phyloP scores from a whole-genome alignment of 2,329 filamentous ascomycete genomes.

The Arachnomyces sp. region DNA sequence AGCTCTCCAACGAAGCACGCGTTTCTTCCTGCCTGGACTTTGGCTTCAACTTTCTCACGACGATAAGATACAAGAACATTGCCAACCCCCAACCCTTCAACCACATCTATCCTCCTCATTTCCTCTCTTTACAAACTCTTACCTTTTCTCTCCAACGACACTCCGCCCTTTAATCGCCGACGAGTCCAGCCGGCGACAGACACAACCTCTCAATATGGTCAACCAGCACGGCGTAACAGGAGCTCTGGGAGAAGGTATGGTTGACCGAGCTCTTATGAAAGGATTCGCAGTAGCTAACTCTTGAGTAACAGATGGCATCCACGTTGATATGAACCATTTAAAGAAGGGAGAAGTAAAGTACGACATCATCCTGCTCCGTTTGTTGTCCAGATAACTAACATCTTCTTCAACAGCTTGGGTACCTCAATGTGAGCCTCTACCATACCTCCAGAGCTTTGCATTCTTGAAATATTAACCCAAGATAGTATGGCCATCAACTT shows the following conservation, averaged over 20 bases:
- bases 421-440: conserved; percentile 75
- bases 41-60: too few relatives aligned
- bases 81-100: too few relatives aligned
- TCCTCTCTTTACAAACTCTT: too few relatives aligned
- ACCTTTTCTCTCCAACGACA: background rate
- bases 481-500: conserved; percentile 96
- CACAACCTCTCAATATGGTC: conserved; percentile 7
- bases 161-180: background rate
- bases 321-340: conserved; percentile 96
- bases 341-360: conserved; percentile 99
- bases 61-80: too few relatives aligned
- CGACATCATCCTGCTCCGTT: conserved; percentile 31
- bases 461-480: conserved; percentile 17
- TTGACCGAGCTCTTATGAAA: conserved; percentile 12
- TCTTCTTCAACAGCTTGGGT: conserved; percentile 59
- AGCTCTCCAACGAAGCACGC: too few relatives aligned
- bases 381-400: conserved; percentile 24
- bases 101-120: too few relatives aligned
- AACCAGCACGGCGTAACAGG: conserved; percentile 11
- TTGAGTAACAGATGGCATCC: conserved; percentile 75
- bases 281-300: conserved; percentile 1
- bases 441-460: conserved; percentile 15
- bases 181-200: background rate
- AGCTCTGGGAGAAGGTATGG: conserved; percentile 13
- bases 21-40: too few relatives aligned